Evolutionary conservation across 2,329 filamentous ascomycete species (phyloP), one percentile per base, ranked within the genome.

Genomic region (Sporothrix curviconia): DNA sequence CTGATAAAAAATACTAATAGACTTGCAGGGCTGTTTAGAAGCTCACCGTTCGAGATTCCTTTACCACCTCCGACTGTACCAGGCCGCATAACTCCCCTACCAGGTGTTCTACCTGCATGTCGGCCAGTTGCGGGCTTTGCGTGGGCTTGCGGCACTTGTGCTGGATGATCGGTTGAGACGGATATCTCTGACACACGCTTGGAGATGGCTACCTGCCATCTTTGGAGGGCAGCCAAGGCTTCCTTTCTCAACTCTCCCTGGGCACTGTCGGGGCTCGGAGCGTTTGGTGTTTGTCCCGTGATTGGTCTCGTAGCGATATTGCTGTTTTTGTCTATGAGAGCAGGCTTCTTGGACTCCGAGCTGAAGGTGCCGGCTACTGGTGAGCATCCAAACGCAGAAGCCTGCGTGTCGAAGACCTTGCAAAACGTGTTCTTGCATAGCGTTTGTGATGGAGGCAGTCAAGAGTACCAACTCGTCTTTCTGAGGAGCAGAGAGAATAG

Each of bases 171-270:
- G 54, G 74, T 77, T 30, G 75, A 69, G 60, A 81, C 76, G 42
- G 79, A 78, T 17, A 91, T 78, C 36, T 94, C 86, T 17, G 84
- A 82, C 24, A 95, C 75, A 14, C 91, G 82, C 57, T 82, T 78
- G 40, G 89, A 74, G 9, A 96, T 81, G 12, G 77, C 76, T 6
- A 83, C 78, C 65, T 89, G 82, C 92, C 92, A 97, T 62, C 90
- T 86, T 58, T 87, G 84, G 67, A 92, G 95, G 67, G 86, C 84
- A 7, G 78, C 73, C 5, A 95, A 68, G 1, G 85, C 80, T 55
- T 87, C 84, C 61, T 81, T 83, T 73, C 85, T 91, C 64, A 91
- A 71, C 64, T 89, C 85, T 34, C 70, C 73, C 56, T 76, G 72
- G 22, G 64, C 64, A 28, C 69, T 66, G 4, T 79, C 57, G 85